These are phyloP conservation scores for Nothophoma quercina DNA, from an alignment of 2,329 filamentous ascomycete genomes.

Conservation along the genomic window DNA sequence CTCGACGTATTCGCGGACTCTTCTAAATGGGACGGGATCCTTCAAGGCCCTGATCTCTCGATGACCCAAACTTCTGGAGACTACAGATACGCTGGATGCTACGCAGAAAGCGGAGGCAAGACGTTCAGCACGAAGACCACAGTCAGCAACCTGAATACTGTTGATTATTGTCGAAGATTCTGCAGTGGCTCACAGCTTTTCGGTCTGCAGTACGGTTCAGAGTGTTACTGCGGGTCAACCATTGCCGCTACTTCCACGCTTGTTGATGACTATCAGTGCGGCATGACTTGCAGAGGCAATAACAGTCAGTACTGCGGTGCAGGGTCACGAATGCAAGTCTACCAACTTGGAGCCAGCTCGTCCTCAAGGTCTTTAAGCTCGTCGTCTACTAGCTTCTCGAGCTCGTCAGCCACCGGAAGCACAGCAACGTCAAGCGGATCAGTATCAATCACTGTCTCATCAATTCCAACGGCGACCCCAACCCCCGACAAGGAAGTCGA, in stretches of 20 bases:
- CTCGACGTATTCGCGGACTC: conserved; percentile 52
- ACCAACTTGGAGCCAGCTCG: neutral
- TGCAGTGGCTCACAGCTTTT: conserved; percentile 40
- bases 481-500: neutral
- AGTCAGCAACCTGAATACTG: conserved; percentile 11
- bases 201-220: conserved; percentile 41
- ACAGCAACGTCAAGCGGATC: neutral
- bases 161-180: conserved; percentile 23
- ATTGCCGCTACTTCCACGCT: conserved; percentile 5
- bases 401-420: neutral
- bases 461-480: neutral
- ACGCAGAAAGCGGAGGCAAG: conserved; percentile 18
- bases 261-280: conserved; percentile 2
- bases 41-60: conserved; percentile 25
- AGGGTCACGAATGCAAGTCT: conserved; percentile 15
- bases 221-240: conserved; percentile 22
- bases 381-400: neutral
- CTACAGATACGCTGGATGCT: conserved; percentile 25
- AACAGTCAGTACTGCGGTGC: conserved; percentile 18
- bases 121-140: conserved; percentile 15
- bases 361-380: neutral
- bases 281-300: conserved; percentile 15
- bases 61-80: conserved; percentile 20
- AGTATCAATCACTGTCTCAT: too few relatives aligned
- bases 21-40: conserved; percentile 28